phyloP scores from a whole-genome alignment of 2,329 filamentous ascomycete genomes.

The Trichophyton benhamiae region DNA sequence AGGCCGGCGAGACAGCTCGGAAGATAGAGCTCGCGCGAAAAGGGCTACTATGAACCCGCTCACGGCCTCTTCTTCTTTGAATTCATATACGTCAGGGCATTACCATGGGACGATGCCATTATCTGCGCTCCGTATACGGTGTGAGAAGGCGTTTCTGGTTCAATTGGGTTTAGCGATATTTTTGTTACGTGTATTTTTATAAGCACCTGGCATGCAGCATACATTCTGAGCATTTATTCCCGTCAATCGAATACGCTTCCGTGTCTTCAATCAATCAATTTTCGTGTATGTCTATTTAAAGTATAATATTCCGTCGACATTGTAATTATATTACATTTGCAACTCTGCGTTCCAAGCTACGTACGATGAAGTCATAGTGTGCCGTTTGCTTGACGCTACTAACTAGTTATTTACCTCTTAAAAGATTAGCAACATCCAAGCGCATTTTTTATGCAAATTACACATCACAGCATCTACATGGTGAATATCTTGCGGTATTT shows the following conservation, averaged over 20 bases:
- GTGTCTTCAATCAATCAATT: no score
- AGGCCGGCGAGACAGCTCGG: slow-evolving; percentile 34
- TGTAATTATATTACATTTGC: no score
- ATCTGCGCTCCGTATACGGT: not conserved
- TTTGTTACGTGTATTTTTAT: not conserved
- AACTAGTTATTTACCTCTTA: no score
- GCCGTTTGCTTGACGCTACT: not conserved
- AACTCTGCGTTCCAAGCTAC: no score
- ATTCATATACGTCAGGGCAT: not conserved
- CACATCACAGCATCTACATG: not conserved
- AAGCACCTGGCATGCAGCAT: not conserved
- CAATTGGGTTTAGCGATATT: not conserved
- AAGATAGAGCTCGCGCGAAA: slow-evolving; percentile 41
- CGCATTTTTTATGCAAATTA: no score
- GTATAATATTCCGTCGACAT: not conserved
- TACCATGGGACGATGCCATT: not conserved
- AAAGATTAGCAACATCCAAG: no score
- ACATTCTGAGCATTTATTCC: not conserved
- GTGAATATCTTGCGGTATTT: not conserved
- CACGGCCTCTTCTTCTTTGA: not conserved
- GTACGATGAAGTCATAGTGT: not conserved
- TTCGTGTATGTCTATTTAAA: not conserved
- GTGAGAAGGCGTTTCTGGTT: not conserved
- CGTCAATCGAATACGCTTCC: not conserved
- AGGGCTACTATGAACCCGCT: slow-evolving; percentile 30